Evolutionary conservation across 2,329 filamentous ascomycete species (phyloP), one percentile per base, ranked within the genome.

Genomic region (Pseudogymnoascus sp.): DNA sequence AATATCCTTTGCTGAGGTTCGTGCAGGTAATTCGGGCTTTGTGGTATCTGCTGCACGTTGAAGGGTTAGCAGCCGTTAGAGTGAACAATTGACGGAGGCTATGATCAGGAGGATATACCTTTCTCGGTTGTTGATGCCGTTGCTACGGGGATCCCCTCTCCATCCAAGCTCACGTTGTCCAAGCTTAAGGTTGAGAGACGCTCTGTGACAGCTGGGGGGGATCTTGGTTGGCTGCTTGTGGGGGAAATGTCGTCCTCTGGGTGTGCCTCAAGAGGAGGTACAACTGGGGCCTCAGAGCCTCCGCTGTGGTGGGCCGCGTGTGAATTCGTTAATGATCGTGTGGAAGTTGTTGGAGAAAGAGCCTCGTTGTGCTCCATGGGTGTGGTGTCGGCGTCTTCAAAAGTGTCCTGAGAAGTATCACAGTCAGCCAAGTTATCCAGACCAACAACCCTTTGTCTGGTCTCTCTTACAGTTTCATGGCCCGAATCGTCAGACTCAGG

Each of bases 371-470:
- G 48, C 59, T 69, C 68, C 17, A 66, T 64, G 9, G 61, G 62
- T 61, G 68, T 63, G 7, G 68, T 83, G 74, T 90, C 88, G 62
- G 90, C 91, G 79, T 96, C 91, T 77, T 96, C 91, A 71, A 95
- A 96, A 13, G 83, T 84, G 70, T 92, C 88, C 87, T 91, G 72
- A 17, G 12, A 55, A 55, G 29, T 55, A 55, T 55, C 8, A 55
- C 48, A 55, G 10, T 55, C 33, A 55, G 48, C 48, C 29, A 51
- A 55, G 5, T 27, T 6, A 17, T 7, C 48, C 29, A 55, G 9
- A 29, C 9, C 48, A 55, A 2, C 5, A 21, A 55, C 13, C 4
- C 48, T 55, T 55, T 55, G 48, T 55, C 29, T 33, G 10, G 15
- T 3, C 8, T 33, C 29, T 33, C 48, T 55, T 55, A 55, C 48